Conservation (phyloP, 352 stramenopile species). For the Peronospora belbahrii region DNA sequence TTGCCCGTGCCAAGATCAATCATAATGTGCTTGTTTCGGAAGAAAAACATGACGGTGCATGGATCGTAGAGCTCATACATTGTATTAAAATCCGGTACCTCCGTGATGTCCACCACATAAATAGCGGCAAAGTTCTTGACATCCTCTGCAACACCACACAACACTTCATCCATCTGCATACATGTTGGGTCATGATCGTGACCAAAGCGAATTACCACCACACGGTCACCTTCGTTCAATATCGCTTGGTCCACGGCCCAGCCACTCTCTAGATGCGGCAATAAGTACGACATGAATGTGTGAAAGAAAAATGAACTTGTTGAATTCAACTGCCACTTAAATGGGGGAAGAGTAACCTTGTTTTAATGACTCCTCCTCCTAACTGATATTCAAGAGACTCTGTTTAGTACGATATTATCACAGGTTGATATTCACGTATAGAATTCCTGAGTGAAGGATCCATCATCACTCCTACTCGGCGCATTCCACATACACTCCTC, state of each 20-base stretch:
- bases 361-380: neutral
- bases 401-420: neutral
- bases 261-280: conserved; percentile 94
- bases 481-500: no score
- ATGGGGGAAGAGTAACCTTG: no score
- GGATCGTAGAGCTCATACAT: conserved; percentile 99
- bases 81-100: conserved; percentile 98
- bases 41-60: conserved; percentile 99
- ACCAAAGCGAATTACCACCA: conserved; percentile 98
- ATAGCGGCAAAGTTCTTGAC: conserved; percentile 99
- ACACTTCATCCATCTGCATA: conserved; percentile 98
- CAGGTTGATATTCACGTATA: no score
- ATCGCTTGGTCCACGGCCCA: conserved; percentile 99
- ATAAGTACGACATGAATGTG: conserved; percentile 92
- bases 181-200: conserved; percentile 96
- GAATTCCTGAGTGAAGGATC: no score
- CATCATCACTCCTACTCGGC: neutral
- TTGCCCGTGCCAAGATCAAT: conserved; percentile 99
- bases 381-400: neutral
- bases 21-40: conserved; percentile 99
- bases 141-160: conserved; percentile 94
- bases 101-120: conserved; percentile 92
- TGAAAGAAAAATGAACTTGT: neutral
- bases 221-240: conserved; percentile 94
- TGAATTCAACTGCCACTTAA: neutral